Evolutionary conservation across 345 rosid genomes (phyloP).

Genomic region (Corymbia maculata): DNA sequence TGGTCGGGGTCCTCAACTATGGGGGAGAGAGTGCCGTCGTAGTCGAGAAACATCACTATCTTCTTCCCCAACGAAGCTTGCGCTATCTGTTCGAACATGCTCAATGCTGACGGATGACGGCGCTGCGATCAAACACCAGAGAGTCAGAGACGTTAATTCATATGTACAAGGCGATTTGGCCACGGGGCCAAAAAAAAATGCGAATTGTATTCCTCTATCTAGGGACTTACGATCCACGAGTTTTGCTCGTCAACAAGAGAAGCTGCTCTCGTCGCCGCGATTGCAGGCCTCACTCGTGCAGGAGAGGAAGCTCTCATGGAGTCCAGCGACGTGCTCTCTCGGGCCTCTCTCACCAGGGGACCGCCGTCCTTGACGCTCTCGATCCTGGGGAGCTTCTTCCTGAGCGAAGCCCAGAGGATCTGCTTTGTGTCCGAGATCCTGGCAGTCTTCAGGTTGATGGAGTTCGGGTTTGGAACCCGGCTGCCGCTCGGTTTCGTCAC

Average conservation of each 20-base stretch:
- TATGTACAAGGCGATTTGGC: not conserved
- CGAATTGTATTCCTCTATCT: not conserved
- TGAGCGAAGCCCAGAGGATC: conserved; percentile 3
- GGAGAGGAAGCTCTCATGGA: conserved; percentile 94
- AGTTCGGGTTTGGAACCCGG: conserved; percentile 35
- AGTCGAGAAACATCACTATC: conserved; percentile 91
- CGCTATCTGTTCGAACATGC: conserved; percentile 57
- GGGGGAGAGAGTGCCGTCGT: conserved; percentile 94
- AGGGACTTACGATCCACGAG: conserved; percentile 61
- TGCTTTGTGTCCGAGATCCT: not conserved
- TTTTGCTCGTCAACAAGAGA: conserved; percentile 18
- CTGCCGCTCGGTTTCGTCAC: conserved; percentile 76
- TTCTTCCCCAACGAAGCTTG: conserved; percentile 60
- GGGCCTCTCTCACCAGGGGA: conserved; percentile 25
- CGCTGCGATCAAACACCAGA: conserved; percentile 18
- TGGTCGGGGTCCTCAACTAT: conserved; percentile 94
- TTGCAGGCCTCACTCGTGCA: conserved; percentile 40
- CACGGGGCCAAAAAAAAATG: not conserved
- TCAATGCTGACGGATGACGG: conserved; percentile 80
- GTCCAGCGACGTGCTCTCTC: conserved; percentile 54
- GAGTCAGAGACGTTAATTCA: not conserved
- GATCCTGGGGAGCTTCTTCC: not conserved
- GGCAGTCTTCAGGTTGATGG: conserved; percentile 23
- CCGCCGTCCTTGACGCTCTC: not conserved
- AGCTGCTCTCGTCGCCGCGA: not conserved